Conservation (phyloP, 495 filamentous ascomycete genomes). For the Neurospora sp. region DNA sequence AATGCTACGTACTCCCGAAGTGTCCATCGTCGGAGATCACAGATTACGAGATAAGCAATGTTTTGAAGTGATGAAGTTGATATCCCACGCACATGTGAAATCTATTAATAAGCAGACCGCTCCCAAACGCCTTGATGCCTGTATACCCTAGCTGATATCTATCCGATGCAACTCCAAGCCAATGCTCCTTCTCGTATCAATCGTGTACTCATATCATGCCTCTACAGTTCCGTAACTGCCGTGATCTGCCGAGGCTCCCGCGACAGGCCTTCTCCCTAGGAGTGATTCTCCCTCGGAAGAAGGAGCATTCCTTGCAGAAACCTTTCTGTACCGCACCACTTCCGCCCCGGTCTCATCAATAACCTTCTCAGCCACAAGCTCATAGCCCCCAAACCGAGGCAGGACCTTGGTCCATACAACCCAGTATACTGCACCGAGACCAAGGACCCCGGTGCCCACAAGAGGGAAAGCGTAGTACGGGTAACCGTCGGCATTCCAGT, state of each 20-base stretch:
- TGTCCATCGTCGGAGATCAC: not conserved
- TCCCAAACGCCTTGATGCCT: not conserved
- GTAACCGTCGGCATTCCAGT: constrained; percentile 40
- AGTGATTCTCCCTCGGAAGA: not conserved
- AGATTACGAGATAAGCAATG: not conserved
- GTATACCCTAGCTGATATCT: not conserved
- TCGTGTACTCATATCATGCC: not conserved
- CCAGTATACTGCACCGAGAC: constrained; percentile 43
- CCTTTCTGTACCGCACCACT: constrained; percentile 29
- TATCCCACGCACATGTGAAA: not conserved
- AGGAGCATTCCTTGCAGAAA: not conserved
- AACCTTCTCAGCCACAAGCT: constrained; percentile 28
- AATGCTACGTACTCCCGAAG: not conserved
- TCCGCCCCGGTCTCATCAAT: constrained; percentile 33
- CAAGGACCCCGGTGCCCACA: constrained; percentile 38
- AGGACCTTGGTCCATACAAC: constrained; percentile 35
- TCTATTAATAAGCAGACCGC: not conserved
- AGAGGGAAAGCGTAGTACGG: constrained; percentile 44
- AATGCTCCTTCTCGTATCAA: not conserved
- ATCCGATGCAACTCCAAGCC: not conserved
- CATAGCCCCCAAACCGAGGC: constrained; percentile 38
- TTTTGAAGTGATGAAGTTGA: not conserved
- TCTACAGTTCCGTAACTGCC: not conserved
- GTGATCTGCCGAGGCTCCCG: not conserved
- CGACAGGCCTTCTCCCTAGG: not conserved